phyloP scores from a whole-genome alignment of 78 protist genomes.

The Cavenderia fasciculata region DNA sequence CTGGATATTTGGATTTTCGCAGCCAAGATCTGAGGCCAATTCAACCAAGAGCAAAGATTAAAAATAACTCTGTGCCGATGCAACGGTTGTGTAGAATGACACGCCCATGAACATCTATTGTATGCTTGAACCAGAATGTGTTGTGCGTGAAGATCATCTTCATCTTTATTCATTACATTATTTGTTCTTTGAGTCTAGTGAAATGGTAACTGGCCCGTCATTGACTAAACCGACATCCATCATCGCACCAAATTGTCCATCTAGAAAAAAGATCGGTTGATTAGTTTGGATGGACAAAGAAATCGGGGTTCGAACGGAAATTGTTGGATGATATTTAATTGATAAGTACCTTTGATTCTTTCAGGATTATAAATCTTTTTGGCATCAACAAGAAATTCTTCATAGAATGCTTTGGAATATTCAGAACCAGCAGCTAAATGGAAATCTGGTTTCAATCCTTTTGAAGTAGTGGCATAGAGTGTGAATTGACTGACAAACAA shows the following conservation, averaged over 20 bases:
- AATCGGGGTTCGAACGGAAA: no score
- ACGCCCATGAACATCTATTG: no score
- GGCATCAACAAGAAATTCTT: slow-evolving; percentile 3
- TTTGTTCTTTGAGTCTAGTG: slow-evolving; percentile 52
- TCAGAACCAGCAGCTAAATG: slow-evolving; percentile 62
- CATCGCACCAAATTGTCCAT: slow-evolving; percentile 86
- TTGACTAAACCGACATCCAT: slow-evolving; percentile 82
- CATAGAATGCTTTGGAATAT: slow-evolving; percentile 22
- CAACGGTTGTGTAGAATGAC: no score
- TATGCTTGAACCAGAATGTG: no score
- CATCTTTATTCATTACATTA: not conserved
- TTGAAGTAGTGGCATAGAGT: slow-evolving; percentile 35
- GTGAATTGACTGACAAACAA: slow-evolving; percentile 87
- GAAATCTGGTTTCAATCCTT: slow-evolving; percentile 86
- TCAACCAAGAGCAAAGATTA: no score
- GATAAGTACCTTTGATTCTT: slow-evolving; percentile 47
- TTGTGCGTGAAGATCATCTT: no score
- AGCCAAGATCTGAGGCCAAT: no score
- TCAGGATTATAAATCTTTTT: slow-evolving; percentile 16
- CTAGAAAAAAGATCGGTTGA: not conserved
- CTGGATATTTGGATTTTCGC: no score
- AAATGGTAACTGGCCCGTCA: slow-evolving; percentile 89
- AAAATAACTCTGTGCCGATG: no score
- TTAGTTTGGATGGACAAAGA: no score
- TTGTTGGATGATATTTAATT: no score